Evolutionary conservation across 164 flowering plant species (phyloP).

Genomic region (Protea cynaroides): DNA sequence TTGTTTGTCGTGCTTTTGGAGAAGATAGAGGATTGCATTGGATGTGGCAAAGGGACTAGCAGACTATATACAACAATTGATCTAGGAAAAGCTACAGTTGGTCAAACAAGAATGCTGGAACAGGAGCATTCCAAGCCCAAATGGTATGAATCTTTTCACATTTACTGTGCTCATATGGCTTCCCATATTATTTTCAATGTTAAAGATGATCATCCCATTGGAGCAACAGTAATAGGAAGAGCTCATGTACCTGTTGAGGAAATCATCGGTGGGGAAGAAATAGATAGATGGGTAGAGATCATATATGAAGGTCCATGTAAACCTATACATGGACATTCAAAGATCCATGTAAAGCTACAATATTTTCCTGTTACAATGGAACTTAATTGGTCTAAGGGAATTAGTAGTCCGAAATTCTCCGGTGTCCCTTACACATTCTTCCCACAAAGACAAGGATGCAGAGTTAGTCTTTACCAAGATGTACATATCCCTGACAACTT

Average conservation of each 20-base stretch:
- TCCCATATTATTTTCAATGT: no score
- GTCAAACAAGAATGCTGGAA: conserved; percentile 42
- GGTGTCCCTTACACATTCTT: conserved; percentile 81
- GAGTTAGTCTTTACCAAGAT: conserved; percentile 71
- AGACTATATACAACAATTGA: conserved; percentile 57
- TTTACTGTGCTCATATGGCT: no score
- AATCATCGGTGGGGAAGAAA: conserved; percentile 39
- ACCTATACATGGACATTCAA: conserved; percentile 20
- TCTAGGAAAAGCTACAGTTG: conserved; percentile 51
- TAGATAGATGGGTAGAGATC: conserved; percentile 55
- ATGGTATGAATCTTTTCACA: conserved; percentile 45
- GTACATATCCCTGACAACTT: conserved; percentile 59
- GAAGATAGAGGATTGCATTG: conserved; percentile 32
- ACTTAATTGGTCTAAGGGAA: conserved; percentile 47
- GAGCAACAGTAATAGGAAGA: conserved; percentile 58
- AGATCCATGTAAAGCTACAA: conserved; percentile 47
- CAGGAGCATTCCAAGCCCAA: conserved; percentile 37
- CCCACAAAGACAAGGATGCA: conserved; percentile 50
- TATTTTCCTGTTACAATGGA: conserved; percentile 37
- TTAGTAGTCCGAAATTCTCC: conserved; percentile 38
- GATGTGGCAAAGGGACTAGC: conserved; percentile 31
- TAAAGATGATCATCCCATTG: conserved; percentile 6
- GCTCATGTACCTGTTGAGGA: conserved; percentile 53
- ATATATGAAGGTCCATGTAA: conserved; percentile 25
- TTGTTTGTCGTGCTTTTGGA: conserved; percentile 13